Evolutionary conservation across 768 basidiomycete species (phyloP), one percentile per base, ranked within the genome.

Genomic region (Myochromella boudieri): DNA sequence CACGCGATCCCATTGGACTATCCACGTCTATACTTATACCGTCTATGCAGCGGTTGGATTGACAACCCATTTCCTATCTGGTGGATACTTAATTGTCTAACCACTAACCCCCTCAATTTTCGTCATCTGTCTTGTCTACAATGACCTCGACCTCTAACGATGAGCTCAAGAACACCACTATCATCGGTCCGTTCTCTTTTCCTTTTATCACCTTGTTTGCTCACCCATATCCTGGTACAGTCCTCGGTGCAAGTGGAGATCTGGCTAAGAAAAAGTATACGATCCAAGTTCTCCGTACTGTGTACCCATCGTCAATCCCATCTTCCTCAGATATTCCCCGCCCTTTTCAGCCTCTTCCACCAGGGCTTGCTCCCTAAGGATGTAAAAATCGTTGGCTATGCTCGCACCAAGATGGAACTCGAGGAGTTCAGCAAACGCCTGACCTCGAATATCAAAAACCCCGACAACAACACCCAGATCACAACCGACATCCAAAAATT

Each of bases 241-340:
- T 98, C 44, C 82, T 95, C 51, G 95, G 95, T 46, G 95, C 95
- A 3, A 95, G 92, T 45, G 95, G 95, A 31, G 95, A 98, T 75
- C 77, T 98, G 37, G 95, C 95, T 54, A 95, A 97, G 86, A 98
- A 98, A 75, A 98, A 98, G 94, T 83, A 38, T 37, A 63, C 46
- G 42, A 33, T 25, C 36, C 37, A 29, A 15, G 21, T 11, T 45
- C 31, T 24, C 17, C 15, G 1, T 28, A 11, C 18, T 55, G 15
- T 39, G 38, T 52, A 25, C 39, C 31, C 55, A 27, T 55, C 6
- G 46, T 26, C 47, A 46, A 41, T 44, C 14, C 48, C 48, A 27
- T 46, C 25, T 20, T 26, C n/a, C n/a, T n/a, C 60, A 97, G 95
- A 98, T 95, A 4, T 88, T 93, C 68, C 95, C 95, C 9, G 95